phyloP scores from a whole-genome alignment of 2,329 filamentous ascomycete species.

The Amauroascus niger region DNA sequence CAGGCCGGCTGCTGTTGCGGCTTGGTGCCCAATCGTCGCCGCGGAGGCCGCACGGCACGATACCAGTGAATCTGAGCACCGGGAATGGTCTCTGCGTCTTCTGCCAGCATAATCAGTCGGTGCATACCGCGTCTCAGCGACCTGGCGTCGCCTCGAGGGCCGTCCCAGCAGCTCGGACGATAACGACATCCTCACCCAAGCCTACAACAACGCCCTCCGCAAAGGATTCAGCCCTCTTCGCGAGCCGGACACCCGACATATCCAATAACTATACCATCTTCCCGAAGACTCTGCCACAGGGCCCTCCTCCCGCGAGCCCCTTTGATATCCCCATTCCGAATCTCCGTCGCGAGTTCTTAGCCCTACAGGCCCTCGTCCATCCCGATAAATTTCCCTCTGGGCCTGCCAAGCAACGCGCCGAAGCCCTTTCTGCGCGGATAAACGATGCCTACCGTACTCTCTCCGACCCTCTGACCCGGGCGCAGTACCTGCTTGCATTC shows the following conservation, averaged over 20 bases:
- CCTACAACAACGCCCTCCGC: neutral
- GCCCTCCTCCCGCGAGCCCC: constrained; percentile 65
- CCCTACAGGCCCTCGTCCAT: constrained; percentile 55
- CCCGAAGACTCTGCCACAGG: constrained; percentile 62
- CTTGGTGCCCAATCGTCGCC: neutral
- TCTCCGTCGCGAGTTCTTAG: constrained; percentile 76
- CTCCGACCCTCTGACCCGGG: constrained; percentile 63
- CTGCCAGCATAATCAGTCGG: neutral
- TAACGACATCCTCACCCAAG: neutral
- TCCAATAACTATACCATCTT: constrained; percentile 79
- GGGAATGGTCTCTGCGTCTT: constrained; percentile 4
- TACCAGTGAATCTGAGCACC: neutral
- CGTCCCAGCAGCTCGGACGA: neutral
- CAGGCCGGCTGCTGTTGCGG: neutral
- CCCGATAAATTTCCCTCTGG: constrained; percentile 42
- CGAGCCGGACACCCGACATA: constrained; percentile 26
- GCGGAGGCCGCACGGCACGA: neutral
- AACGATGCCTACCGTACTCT: constrained; percentile 90
- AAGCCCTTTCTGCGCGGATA: constrained; percentile 69
- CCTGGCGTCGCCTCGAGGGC: neutral
- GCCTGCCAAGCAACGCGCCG: constrained; percentile 51
- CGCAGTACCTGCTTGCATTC: constrained; percentile 72
- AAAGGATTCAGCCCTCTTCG: neutral
- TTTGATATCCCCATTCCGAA: constrained; percentile 63
- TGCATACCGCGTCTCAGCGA: neutral